Base-by-base conservation (phyloP, 495 filamentous ascomycete genomes). In the Penicillium paradoxum region DNA sequence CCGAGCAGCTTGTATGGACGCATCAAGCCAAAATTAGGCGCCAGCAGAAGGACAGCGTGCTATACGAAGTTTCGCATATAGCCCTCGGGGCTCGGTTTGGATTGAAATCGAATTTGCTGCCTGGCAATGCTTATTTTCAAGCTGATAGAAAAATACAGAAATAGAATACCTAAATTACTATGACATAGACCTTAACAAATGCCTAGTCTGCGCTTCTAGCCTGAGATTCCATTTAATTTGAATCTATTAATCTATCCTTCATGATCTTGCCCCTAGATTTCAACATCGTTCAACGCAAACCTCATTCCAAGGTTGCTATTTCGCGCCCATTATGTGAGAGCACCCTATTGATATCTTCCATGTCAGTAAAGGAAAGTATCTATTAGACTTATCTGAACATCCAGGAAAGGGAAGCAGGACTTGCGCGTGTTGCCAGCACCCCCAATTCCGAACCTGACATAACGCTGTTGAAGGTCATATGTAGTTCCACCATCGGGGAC, bases 341-440 rank as follows among this genome's bases (percentile, higher is more conserved):
- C 8, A 63, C 45, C 21, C 59, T 62, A 14, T 34, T 22, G 15
- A 18, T 14, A 18, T 2, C 14, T 24, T 10, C 17, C 22, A 47
- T 45, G 53, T 59, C 34, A 55, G 54, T 34, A 32, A 13, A 27
- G 14, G 17, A 2, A 2, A 0, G 14, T 14, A 6, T 21, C 3
- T 6, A 13, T 4, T 3, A 24, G 6, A 42, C 2, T 25, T 1
- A 3, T 1, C 17, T 13, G 6, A 5, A 36, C 6, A 27, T 8
- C 7, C 41, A 45, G 39, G 33, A 40, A 51, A 55, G 32, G 57
- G 41, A 34, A 63, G 48, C 52, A 49, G 19, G 19, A 63, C 66
- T 65, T 72, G 67, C 68, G 65, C 34, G 62, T 63, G 53, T 75
- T 75, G 13, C 71, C 72, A 34, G 62, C 66, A 21, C 72, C 72